Conservation (phyloP, 306 rosid species). For the Castanopsis chinensis region DNA sequence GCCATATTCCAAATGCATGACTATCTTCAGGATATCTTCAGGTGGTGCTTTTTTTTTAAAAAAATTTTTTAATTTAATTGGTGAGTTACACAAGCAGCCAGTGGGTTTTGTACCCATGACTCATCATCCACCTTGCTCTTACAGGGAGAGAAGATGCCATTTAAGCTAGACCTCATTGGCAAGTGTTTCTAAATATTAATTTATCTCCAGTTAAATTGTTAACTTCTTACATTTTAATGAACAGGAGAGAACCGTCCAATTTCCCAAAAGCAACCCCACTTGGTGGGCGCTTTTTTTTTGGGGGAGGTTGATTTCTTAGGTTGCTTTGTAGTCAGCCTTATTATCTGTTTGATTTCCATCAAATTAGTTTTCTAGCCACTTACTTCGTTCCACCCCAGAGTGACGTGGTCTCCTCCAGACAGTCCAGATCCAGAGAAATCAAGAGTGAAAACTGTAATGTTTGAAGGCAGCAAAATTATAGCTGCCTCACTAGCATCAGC, state of each 20-base stretch:
- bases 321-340: too few species aligned
- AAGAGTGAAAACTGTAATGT: conserved; percentile 86
- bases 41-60: too few species aligned
- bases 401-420: conserved; percentile 95
- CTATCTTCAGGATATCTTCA: neutral
- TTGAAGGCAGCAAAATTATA: conserved; percentile 84
- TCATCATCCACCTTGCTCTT: too few species aligned
- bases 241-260: neutral
- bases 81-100: too few species aligned
- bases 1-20: neutral
- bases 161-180: too few species aligned
- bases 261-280: neutral
- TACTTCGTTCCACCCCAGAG: conserved; percentile 97
- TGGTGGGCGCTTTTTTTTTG: too few species aligned
- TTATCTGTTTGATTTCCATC: neutral
- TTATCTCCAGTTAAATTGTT: neutral
- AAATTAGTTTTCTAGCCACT: conserved; percentile 31
- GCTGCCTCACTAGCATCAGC: conserved; percentile 99
- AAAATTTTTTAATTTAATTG: too few species aligned
- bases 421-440: conserved; percentile 98
- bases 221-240: neutral
- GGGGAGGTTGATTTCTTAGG: too few species aligned
- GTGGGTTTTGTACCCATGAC: too few species aligned
- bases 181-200: neutral
- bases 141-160: too few species aligned